Base-by-base conservation (phyloP, 306 rosid genomes). In the Heteromeles arbutifolia region DNA sequence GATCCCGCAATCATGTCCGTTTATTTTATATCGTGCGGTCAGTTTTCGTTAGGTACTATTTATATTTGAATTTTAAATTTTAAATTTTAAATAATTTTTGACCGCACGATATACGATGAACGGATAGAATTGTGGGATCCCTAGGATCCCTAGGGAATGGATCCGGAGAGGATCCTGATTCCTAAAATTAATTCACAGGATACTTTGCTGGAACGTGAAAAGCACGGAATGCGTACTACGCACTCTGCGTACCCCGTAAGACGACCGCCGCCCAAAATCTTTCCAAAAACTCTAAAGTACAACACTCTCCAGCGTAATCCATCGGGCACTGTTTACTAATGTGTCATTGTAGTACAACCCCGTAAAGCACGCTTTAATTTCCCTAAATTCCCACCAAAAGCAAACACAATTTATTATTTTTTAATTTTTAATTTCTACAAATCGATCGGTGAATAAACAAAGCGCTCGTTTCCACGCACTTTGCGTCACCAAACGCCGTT, bases 141-240 rank as follows among this genome's bases (percentile, higher is more conserved):
- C n/a, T n/a, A n/a, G n/a, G n/a, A n/a, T n/a, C n/a, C n/a, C n/a
- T n/a, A n/a, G n/a, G n/a, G n/a, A n/a, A n/a, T n/a, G n/a, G n/a
- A n/a, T n/a, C n/a, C n/a, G n/a, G n/a, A n/a, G n/a, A n/a, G n/a
- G n/a, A n/a, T n/a, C n/a, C n/a, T n/a, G n/a, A n/a, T n/a, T n/a
- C n/a, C 56, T 13, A 18, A 73, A 73, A 58, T 73, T 58, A 57
- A 39, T 56, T 7, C 1, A 9, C 39, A 13, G 11, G 58, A 73
- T 59, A 26, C 80, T 56, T 69, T 69, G 41, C 31, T 31, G 64
- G 52, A 78, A 74, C 62, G 81, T 62, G 65, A 80, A 85, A 84
- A 80, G 82, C 82, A 75, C 64, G 82, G 84, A 82, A 83, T 84
- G 89, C 87, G 79, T 86, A 74, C n/a, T 71, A n/a, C 77, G 79